Percentiles rank a stretch among this genome's conserved stretches.
Evolutionary conservation across 768 basidiomycete species (phyloP).

Genomic region (Hericium coralloides): DNA sequence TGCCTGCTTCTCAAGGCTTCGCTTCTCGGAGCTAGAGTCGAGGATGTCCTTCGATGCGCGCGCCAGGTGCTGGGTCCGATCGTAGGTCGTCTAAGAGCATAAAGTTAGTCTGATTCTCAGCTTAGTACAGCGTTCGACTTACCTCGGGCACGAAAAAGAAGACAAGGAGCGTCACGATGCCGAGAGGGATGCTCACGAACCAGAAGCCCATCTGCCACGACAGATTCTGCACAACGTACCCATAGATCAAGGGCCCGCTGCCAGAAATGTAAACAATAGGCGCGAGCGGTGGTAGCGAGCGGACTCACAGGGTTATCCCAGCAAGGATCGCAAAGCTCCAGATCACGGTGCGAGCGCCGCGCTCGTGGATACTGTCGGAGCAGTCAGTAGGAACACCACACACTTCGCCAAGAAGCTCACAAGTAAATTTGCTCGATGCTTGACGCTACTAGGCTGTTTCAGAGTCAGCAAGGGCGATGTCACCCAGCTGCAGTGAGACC

Average conservation of each 20-base stretch:
- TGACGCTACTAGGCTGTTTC: constrained; percentile 28
- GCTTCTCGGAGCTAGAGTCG: not conserved
- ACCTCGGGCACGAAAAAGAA: constrained; percentile 39
- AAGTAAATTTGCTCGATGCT: constrained; percentile 36
- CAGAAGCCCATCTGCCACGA: constrained; percentile 39
- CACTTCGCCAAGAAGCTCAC: constrained; percentile 13
- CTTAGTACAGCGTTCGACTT: not conserved
- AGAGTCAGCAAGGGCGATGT: not conserved
- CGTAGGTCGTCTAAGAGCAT: constrained; percentile 26
- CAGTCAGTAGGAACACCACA: not conserved
- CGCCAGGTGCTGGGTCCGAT: constrained; percentile 5
- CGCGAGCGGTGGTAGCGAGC: not conserved
- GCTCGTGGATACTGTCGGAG: constrained; percentile 29
- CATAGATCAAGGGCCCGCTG: constrained; percentile 35
- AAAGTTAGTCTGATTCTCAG: not conserved
- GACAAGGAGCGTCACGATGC: constrained; percentile 27
- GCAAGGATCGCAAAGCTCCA: constrained; percentile 39
- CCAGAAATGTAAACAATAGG: not conserved
- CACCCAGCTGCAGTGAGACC: not conserved
- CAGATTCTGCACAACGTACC: constrained; percentile 35
- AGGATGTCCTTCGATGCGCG: not conserved
- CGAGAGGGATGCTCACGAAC: constrained; percentile 36
- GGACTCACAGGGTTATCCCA: constrained; percentile 31
- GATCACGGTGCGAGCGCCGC: constrained; percentile 33
- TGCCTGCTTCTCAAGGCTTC: constrained; percentile 2